phyloP scores from a whole-genome alignment of 2,329 filamentous ascomycete genomes.

The Akanthomyces uredinophilus region DNA sequence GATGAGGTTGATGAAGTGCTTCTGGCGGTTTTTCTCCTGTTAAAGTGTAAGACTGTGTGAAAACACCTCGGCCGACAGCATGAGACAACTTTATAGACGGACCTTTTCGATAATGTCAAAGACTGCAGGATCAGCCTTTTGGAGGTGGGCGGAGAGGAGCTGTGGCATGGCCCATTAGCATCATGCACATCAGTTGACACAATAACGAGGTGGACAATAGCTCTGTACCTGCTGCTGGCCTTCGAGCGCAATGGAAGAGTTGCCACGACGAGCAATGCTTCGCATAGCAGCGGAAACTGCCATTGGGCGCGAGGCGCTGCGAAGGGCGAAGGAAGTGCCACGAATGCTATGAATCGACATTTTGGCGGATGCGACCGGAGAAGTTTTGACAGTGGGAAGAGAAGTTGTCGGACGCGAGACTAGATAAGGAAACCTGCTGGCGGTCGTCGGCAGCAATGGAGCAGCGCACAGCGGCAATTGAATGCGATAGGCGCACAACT shows the following conservation, averaged over 20 bases:
- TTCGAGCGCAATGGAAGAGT: constrained; percentile 47
- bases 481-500: not conserved
- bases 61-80: not conserved
- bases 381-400: not conserved
- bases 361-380: not conserved
- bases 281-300: constrained; percentile 20
- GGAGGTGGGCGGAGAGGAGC: constrained; percentile 74
- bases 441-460: not conserved
- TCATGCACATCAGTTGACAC: constrained; percentile 1
- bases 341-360: constrained; percentile 47
- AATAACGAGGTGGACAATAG: constrained; percentile 16
- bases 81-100: not conserved
- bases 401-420: not conserved
- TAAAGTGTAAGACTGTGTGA: not conserved
- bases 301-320: constrained; percentile 33
- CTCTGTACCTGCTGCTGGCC: constrained; percentile 53
- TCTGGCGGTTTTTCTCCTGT: constrained; percentile 91
- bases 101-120: constrained; percentile 86
- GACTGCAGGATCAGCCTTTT: constrained; percentile 80
- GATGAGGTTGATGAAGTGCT: constrained; percentile 97
- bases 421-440: not conserved
- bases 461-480: not conserved
- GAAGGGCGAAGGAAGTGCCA: constrained; percentile 44
- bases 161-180: constrained; percentile 31
- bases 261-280: constrained; percentile 30